phyloP scores from a whole-genome alignment of 1,284 basidiomycete genomes.

The Leccinum subrobustum region DNA sequence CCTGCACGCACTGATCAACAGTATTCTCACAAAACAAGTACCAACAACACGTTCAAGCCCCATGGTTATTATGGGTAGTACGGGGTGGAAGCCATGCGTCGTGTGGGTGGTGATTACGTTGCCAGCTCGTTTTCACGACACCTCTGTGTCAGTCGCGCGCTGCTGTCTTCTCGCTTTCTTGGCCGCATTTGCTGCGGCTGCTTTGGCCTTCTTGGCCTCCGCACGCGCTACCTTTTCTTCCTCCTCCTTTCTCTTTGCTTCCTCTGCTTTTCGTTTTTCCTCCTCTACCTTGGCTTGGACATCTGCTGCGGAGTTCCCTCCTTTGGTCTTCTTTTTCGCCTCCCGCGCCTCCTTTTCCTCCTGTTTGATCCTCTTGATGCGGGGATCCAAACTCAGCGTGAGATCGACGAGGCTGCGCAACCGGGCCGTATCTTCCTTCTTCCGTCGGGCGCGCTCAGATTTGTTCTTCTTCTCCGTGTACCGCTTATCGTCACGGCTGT shows the following conservation, averaged over 20 bases:
- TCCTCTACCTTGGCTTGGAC: constrained; percentile 66
- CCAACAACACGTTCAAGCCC: constrained; percentile 3
- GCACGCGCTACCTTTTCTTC: constrained; percentile 54
- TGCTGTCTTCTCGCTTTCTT: constrained; percentile 75
- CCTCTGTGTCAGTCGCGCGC: constrained; percentile 28
- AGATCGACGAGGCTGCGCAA: constrained; percentile 87
- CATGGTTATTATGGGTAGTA: constrained; percentile 7
- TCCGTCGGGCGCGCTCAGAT: constrained; percentile 90
- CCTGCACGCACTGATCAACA: constrained; percentile 5
- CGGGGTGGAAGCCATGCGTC: not conserved
- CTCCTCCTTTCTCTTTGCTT: constrained; percentile 41
- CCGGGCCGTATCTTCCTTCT: constrained; percentile 97
- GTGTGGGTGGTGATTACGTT: not conserved
- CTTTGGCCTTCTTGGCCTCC: constrained; percentile 82
- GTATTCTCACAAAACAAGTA: not conserved
- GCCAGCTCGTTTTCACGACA: constrained; percentile 12
- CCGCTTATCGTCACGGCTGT: constrained; percentile 95
- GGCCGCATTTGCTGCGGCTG: constrained; percentile 84
- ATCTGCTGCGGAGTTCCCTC: constrained; percentile 42
- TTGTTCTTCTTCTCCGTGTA: constrained; percentile 99
- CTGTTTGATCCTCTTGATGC: constrained; percentile 97
- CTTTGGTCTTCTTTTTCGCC: constrained; percentile 81
- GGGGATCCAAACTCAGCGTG: constrained; percentile 84
- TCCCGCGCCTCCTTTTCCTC: constrained; percentile 95
- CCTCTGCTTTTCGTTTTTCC: constrained; percentile 63